phyloP scores from a whole-genome alignment of 1,284 basidiomycete species.

The Marasmius sp. region DNA sequence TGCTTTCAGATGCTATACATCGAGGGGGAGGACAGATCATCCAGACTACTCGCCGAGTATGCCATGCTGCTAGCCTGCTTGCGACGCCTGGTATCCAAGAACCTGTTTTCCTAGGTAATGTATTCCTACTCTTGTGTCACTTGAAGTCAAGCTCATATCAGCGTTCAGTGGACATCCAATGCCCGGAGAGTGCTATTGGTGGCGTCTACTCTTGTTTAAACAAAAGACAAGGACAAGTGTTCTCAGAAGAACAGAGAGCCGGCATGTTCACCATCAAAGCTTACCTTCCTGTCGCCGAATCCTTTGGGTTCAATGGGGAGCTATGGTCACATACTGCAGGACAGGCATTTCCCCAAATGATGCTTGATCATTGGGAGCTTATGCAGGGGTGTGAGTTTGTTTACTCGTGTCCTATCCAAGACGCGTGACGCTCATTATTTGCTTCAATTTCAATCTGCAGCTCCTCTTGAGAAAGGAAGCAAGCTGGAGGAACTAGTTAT shows the following conservation, averaged over 20 bases:
- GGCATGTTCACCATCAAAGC: conserved; percentile 99
- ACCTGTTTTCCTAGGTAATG: conserved; percentile 89
- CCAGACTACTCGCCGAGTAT: conserved; percentile 93
- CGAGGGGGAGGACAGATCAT: conserved; percentile 99
- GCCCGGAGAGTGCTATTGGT: conserved; percentile 96
- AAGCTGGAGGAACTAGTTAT: conserved; percentile 89
- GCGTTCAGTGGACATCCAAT: conserved; percentile 88
- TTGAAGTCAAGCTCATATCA: conserved; percentile 5
- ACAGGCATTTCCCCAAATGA: conserved; percentile 97
- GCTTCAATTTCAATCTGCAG: conserved; percentile 34
- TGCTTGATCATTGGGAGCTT: conserved; percentile 91
- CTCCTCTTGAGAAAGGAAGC: conserved; percentile 81
- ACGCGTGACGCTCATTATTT: conserved; percentile 17
- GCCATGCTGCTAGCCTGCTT: conserved; percentile 94
- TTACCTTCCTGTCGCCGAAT: conserved; percentile 95
- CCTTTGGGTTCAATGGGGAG: conserved; percentile 98
- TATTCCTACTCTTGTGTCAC: not conserved
- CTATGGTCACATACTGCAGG: conserved; percentile 92
- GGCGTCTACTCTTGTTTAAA: conserved; percentile 97
- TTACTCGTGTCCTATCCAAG: conserved; percentile 7
- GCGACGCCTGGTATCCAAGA: conserved; percentile 93
- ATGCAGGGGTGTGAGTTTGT: conserved; percentile 74
- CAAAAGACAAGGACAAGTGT: conserved; percentile 98
- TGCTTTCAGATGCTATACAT: conserved; percentile 99
- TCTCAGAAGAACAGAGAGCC: conserved; percentile 94